Base-by-base conservation (phyloP, 257 asterid genomes). In the Solanum medicagineum region DNA sequence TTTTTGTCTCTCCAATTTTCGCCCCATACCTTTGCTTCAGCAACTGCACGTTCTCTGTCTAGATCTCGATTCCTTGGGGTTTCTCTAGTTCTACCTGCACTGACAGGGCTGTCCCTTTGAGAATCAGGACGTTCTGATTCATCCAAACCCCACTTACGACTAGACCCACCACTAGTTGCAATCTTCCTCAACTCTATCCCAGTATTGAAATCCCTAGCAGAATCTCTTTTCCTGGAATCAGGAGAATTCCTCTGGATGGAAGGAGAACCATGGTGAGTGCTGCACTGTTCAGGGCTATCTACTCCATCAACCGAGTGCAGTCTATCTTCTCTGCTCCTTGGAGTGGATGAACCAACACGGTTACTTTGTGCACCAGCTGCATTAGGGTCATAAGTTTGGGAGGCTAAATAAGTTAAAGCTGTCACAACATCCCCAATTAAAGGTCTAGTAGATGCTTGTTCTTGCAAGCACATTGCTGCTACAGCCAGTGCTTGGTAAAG, bases 381-480 rank as follows among this genome's bases (percentile, higher is more conserved):
- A 49, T 90, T 90, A 3, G 94, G 97, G 86, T 96, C 98, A 42
- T 94, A 94, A 7, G 94, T 88, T 74, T 94, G 98, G 8, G 98
- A 92, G 20, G 97, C 97, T 75, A 96, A 87, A 85, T 93, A 94
- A 3, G 97, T 77, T 87, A 95, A 80, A 32, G 99, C 99, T 15
- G 96, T 95, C 84, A 96, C 99, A 14, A 96, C 97, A 32, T 95
- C 98, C 6, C 97, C 97, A 14, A 96, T 96, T 59, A 92, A 89
- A 74, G 99, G 99, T 57, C 99, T 91, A 8, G 95, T 91, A 59
- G 97, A 93, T 29, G 98, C 98, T 88, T 94, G 97, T 89, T 96
- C 99, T 87, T 94, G 98, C 90, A 96, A 89, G 95, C 99, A 96
- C 99, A 96, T 96, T 84, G 98, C 98, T 16, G 98, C 99, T 84